Evolutionary conservation across 306 rosid genomes (phyloP), one percentile per base, ranked within the genome.

Genomic region (Rosa lucieae): DNA sequence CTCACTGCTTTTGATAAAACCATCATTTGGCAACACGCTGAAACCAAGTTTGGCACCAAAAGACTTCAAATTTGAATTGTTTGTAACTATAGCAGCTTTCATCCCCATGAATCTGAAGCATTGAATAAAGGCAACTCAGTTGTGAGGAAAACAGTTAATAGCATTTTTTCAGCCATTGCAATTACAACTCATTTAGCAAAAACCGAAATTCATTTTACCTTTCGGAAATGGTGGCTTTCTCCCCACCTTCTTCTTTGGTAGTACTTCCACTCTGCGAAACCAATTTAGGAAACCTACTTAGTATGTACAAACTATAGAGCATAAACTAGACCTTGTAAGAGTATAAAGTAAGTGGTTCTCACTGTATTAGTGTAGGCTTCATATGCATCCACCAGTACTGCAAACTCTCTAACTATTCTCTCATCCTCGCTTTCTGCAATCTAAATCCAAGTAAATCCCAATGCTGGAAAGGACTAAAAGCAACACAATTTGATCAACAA

Each of bases 101-200:
- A 96, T 89, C 86, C 96, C 98, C 97, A 96, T 93, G 84, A 96
- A 93, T 85, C 99, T 96, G 86, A 83, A 82, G 74, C 70, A 49
- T 10, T n/a, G 51, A 17, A 81, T 70, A 63, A 55, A 84, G 79
- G 47, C 10, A 44, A 21, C 84, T 81, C 43, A 78, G 73, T 65
- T 78, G 46, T 26, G 13, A 32, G 40, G 17, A 43, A 8, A 51
- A 29, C 48, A 77, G 49, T 39, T 18, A 63, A 15, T 72, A 55
- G 13, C 62, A 52, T 12, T 32, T 35, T 35, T 61, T 0, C 5
- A 17, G 13, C 26, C 76, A 79, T 9, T 56, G 26, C 66, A 68
- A 74, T 74, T 79, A 59, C 75, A 59, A 42, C 68, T 5, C 37
- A 18, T 8, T 18, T 73, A 58, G 43, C 11, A 3, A 53, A 73